These are phyloP conservation scores for Fagopyrum tataricum DNA, from an alignment of 148 eudicot species.

Conservation along the genomic window DNA sequence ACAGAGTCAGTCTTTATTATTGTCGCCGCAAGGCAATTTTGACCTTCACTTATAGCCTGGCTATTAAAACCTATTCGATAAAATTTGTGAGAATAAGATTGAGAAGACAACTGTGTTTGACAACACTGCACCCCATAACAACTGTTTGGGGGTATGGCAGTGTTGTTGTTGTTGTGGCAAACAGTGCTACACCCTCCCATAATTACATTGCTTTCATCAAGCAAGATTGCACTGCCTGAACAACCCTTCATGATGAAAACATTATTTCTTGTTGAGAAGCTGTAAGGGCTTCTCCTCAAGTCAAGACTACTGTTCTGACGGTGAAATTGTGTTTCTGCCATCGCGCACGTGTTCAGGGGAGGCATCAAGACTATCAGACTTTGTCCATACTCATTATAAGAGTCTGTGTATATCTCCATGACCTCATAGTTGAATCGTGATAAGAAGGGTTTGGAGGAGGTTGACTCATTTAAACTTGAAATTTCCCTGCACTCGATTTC, in stretches of 20 bases:
- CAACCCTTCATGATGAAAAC: constrained; percentile 18
- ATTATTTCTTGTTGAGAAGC: background rate
- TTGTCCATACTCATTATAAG: background rate
- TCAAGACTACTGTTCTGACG: background rate
- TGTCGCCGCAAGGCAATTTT: too few species aligned
- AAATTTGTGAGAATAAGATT: too few species aligned
- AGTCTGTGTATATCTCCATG: constrained; percentile 3
- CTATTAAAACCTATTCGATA: too few species aligned
- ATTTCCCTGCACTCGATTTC: constrained; percentile 18
- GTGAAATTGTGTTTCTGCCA: background rate
- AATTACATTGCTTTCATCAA: background rate
- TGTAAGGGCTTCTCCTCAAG: constrained; percentile 16
- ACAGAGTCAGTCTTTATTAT: too few species aligned
- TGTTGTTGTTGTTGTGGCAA: too few species aligned
- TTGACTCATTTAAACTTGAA: background rate
- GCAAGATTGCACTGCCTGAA: constrained; percentile 13
- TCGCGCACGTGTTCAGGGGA: constrained; percentile 12
- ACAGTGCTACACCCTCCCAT: constrained; percentile 20
- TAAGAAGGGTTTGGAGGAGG: constrained; percentile 21
- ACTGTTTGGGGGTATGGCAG: too few species aligned
- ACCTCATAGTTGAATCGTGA: constrained; percentile 14
- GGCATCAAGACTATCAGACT: background rate
- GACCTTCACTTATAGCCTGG: too few species aligned
- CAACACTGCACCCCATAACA: too few species aligned
- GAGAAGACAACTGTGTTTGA: too few species aligned